Base-by-base conservation (phyloP, 306 rosid genomes). In the Urtica urens region DNA sequence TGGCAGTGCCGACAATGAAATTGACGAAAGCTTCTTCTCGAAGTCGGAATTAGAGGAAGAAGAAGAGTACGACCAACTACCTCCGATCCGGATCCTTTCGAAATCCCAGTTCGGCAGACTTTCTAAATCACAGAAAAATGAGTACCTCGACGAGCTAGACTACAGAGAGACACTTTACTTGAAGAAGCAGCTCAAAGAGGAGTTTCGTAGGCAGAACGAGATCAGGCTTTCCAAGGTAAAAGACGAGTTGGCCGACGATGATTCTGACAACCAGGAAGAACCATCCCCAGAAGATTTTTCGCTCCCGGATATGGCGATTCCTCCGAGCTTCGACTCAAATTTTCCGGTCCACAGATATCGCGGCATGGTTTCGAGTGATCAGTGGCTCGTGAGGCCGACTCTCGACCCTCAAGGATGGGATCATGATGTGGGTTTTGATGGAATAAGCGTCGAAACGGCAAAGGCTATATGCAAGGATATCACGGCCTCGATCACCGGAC, bases 321-420 rank as follows among this genome's bases (percentile, higher is more conserved):
- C 99, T 56, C 68, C 66, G 8, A 79, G 78, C 73, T 85, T 92
- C 64, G 87, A 77, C 59, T 67, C 86, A 4, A 59, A 82, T 46
- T 73, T 70, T 34, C 71, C 80, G 23, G 45, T 62, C 21, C 87
- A 85, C 57, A 85, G 94, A 75, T 92, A 92, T 26, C 96, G 83
- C 46, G 76, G 86, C 72, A 73, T 85, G 55, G 63, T 76, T 53
- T 54, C 67, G 8, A 51, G 60, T 69, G 96, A 82, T 24, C 83
- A 75, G 53, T 92, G 80, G 79, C 72, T 75, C 60, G 82, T 74
- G 51, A 92, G 94, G 61, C 96, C 99, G 38, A 95, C 86, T 74
- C 87, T 79, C 67, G 96, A 92, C 64, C 81, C 85, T 54, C 93
- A 82, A 63, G 96, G 96, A 58, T 85, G 92, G 93, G 99, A 92